Conservation (phyloP, 129 eudicot genomes). For the Arctium minus region DNA sequence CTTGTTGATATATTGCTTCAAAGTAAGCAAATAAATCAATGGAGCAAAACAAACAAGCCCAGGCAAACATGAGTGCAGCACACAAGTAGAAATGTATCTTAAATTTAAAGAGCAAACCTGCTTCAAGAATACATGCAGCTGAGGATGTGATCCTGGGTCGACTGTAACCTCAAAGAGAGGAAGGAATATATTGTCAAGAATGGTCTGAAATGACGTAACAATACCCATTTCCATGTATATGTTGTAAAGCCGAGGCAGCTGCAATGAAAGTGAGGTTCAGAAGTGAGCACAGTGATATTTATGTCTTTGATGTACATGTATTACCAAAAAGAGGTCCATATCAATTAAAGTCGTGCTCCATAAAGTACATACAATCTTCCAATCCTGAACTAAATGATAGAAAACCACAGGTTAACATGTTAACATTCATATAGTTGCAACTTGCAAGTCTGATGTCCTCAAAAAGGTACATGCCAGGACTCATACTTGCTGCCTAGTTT, state of each 20-base stretch:
- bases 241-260: slow-evolving; percentile 91
- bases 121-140: slow-evolving; percentile 86
- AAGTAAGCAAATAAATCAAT: too few species aligned
- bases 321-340: neutral
- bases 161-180: slow-evolving; percentile 97
- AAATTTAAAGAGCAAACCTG: slow-evolving; percentile 47
- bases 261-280: slow-evolving; percentile 20
- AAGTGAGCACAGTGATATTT: slow-evolving; percentile 6
- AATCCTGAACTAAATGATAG: neutral
- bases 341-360: neutral
- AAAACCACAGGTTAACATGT: neutral
- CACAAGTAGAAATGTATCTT: too few species aligned
- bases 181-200: slow-evolving; percentile 94
- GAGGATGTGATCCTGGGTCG: slow-evolving; percentile 96
- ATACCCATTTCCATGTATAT: slow-evolving; percentile 99
- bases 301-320: neutral
- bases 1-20: too few species aligned
- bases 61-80: too few species aligned
- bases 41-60: too few species aligned
- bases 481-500: too few species aligned
- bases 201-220: slow-evolving; percentile 94
- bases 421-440: neutral
- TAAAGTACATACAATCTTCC: neutral
- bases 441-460: neutral
- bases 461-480: too few species aligned